Evolutionary conservation across 306 rosid genomes (phyloP), one percentile per base, ranked within the genome.

Genomic region (Betula pendula): DNA sequence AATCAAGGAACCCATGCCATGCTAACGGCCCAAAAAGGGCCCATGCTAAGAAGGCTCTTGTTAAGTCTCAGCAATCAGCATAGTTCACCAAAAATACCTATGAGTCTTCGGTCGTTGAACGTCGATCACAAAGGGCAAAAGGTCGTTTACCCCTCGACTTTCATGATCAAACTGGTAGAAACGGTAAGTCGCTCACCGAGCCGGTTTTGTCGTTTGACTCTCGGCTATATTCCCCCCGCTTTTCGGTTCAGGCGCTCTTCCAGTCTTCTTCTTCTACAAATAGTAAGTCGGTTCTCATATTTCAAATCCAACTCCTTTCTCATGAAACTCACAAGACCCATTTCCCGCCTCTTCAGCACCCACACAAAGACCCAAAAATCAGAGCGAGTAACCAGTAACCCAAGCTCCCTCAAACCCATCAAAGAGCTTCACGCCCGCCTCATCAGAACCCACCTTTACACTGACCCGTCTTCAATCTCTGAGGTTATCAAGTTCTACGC

Each of bases 351-450:
- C 56, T 68, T 79, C 68, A 44, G 68, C 75, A 65, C 81, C 42
- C 52, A 47, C 31, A 27, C 79, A 1, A 47, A 33, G 24, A 67
- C 71, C 44, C 77, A 62, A n/a, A 71, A 63, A 70, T 55, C 85
- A 58, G 77, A 66, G 38, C 60, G 33, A 63, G 43, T 47, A 59
- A 40, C 77, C 33, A 70, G 52, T 43, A 16, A 12, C 40, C 59
- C 68, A 42, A 22, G n/a, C 53, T 48, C 83, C 25, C 70, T 49
- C 35, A 51, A 63, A 63, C 83, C 80, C 27, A 44, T 83, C 22
- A 85, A 84, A 74, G 81, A 81, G 77, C 87, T 85, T 68, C 96
- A 89, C 51, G 93, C 83, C 49, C 88, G 58, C 68, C 91, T 87
- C 66, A 76, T 90, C 80, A 81, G 83, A 82, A 71, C 80, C 31